These are phyloP conservation scores for Litchi chinensis DNA, from an alignment of 345 rosid genomes.

Conservation along the genomic window DNA sequence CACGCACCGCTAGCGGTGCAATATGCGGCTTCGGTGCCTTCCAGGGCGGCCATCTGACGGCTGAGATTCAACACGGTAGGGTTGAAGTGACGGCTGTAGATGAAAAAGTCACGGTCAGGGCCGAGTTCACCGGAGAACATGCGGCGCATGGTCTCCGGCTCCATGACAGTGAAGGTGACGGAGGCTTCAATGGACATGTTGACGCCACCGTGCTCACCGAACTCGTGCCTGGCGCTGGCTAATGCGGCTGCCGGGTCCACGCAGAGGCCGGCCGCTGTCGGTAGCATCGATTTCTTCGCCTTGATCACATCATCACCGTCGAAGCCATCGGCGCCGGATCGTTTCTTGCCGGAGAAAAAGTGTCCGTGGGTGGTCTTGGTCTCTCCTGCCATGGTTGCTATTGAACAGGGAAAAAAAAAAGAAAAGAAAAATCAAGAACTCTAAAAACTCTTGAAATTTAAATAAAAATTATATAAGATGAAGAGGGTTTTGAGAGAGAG, in stretches of 20 bases:
- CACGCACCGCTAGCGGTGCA: conserved; percentile 88
- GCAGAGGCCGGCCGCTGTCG: conserved; percentile 29
- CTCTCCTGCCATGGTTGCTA: conserved; percentile 49
- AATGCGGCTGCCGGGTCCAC: conserved; percentile 81
- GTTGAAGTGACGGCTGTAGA: conserved; percentile 97
- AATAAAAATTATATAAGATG: not conserved
- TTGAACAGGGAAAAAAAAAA: too few relatives aligned
- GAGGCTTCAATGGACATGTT: conserved; percentile 99
- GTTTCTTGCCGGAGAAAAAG: conserved; percentile 52
- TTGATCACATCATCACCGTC: conserved; percentile 36
- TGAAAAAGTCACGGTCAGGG: conserved; percentile 89
- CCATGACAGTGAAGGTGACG: conserved; percentile 99
- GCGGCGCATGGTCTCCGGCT: conserved; percentile 89
- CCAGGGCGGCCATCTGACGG: conserved; percentile 98
- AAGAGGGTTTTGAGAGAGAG: not conserved
- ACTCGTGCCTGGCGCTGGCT: conserved; percentile 80
- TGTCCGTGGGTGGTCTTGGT: conserved; percentile 28
- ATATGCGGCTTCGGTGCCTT: conserved; percentile 96
- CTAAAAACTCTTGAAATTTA: not conserved
- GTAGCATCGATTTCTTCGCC: conserved; percentile 52
- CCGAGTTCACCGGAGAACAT: conserved; percentile 97
- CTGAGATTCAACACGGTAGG: conserved; percentile 92
- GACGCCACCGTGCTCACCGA: conserved; percentile 98
- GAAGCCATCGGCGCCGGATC: conserved; percentile 47
- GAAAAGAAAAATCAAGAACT: too few relatives aligned